Evolutionary conservation across 116 monocot species (phyloP).

Genomic region (Papilionanthe hybrid): DNA sequence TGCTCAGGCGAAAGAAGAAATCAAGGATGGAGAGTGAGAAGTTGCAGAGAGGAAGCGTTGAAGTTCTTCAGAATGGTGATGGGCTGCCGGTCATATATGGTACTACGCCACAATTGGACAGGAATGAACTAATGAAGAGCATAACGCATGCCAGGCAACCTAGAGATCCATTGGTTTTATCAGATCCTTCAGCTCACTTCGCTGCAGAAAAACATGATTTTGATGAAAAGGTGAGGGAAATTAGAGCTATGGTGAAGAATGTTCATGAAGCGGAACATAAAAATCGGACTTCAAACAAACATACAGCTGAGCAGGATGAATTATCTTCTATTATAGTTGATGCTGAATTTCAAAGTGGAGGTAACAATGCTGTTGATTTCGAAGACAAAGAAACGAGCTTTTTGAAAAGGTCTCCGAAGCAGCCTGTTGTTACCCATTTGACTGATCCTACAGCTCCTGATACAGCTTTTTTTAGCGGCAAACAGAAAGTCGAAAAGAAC

Average conservation of each 20-base stretch:
- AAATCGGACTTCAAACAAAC: slow-evolving; percentile 13
- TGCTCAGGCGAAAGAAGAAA: slow-evolving; percentile 75
- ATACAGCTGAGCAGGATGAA: slow-evolving; percentile 14
- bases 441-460: neutral
- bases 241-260: slow-evolving; percentile 49
- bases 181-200: slow-evolving; percentile 1
- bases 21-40: slow-evolving; percentile 38
- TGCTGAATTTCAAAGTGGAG: slow-evolving; percentile 4
- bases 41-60: slow-evolving; percentile 32
- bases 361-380: neutral
- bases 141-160: slow-evolving; percentile 24
- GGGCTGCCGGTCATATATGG: slow-evolving; percentile 12
- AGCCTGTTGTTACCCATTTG: neutral
- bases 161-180: slow-evolving; percentile 2
- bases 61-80: slow-evolving; percentile 32
- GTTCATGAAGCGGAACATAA: slow-evolving; percentile 39
- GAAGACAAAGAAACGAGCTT: neutral
- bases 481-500: slow-evolving; percentile 1
- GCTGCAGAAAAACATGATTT: slow-evolving; percentile 18
- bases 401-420: neutral
- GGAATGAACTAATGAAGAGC: slow-evolving; percentile 43
- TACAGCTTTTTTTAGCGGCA: slow-evolving; percentile 2
- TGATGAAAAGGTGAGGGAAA: slow-evolving; percentile 48
- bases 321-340: slow-evolving; percentile 4
- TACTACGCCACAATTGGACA: slow-evolving; percentile 52